These are phyloP conservation scores for Lodderomyces theae DNA, from an alignment of 1,139 yeast genomes.

Conservation along the genomic window DNA sequence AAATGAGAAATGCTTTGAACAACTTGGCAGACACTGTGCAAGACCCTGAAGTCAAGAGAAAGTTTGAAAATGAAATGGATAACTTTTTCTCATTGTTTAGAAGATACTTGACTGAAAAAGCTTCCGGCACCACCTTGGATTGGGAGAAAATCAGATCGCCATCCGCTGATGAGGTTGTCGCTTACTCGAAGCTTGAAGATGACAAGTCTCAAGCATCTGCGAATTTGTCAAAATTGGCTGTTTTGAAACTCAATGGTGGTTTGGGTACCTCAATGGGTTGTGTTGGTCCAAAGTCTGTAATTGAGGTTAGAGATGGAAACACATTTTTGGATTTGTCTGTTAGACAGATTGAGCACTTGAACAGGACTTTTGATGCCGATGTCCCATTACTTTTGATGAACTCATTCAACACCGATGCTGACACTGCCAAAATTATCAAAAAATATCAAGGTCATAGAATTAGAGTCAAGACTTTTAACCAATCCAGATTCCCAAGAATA, in stretches of 20 bases:
- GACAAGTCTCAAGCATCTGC: conserved; percentile 25
- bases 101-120: conserved; percentile 86
- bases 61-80: conserved; percentile 92
- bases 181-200: conserved; percentile 52
- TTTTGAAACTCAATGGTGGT: conserved; percentile 94
- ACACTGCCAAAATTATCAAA: conserved; percentile 91
- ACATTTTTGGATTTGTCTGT: conserved; percentile 93
- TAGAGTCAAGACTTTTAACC: conserved; percentile 93
- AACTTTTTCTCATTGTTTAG: conserved; percentile 90
- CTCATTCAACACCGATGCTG: conserved; percentile 96
- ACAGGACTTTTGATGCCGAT: conserved; percentile 85
- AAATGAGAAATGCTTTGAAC: conserved; percentile 95
- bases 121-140: conserved; percentile 77
- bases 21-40: conserved; percentile 77
- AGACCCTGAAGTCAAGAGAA: conserved; percentile 52
- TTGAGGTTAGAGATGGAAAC: conserved; percentile 98
- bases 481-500: conserved; percentile 94
- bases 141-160: conserved; percentile 98
- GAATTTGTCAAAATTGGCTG: conserved; percentile 83
- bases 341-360: conserved; percentile 93
- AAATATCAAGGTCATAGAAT: conserved; percentile 97
- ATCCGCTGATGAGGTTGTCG: conserved; percentile 79
- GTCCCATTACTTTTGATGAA: conserved; percentile 97
- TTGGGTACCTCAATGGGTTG: conserved; percentile 99
- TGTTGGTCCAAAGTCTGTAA: conserved; percentile 97